A percentile compares a stretch with the other conserved stretches of the same genome.
Evolutionary conservation across 2,329 filamentous ascomycete species (phyloP).

Genomic region (Fusarium haematococcum): DNA sequence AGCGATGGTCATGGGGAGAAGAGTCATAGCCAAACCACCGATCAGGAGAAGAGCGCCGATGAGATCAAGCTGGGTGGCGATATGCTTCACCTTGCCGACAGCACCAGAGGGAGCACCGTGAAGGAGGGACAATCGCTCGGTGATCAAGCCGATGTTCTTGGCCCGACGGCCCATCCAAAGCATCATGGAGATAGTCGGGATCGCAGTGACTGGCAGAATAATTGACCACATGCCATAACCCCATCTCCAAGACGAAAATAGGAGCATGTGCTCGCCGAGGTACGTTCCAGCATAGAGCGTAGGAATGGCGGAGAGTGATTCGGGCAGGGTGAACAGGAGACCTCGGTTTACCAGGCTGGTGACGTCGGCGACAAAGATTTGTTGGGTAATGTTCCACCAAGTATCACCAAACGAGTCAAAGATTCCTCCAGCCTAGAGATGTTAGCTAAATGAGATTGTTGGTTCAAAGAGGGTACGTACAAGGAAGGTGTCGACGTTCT

Average conservation of each 20-base stretch:
- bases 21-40: constrained; percentile 28
- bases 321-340: constrained; percentile 29
- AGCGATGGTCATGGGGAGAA: constrained; percentile 30
- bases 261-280: constrained; percentile 28
- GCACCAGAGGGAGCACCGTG: constrained; percentile 1
- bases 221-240: constrained; percentile 35
- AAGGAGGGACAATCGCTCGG: constrained; percentile 9
- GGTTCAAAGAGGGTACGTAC: background rate
- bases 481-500: constrained; percentile 31
- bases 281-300: constrained; percentile 36
- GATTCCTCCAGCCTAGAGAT: constrained; percentile 25
- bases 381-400: constrained; percentile 35
- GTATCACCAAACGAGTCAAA: constrained; percentile 31
- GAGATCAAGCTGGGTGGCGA: constrained; percentile 15
- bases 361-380: constrained; percentile 34
- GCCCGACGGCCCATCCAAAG: constrained; percentile 30
- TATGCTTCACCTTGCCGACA: background rate
- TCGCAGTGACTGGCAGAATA: constrained; percentile 9
- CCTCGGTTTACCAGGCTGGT: constrained; percentile 34
- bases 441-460: background rate
- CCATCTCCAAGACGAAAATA: constrained; percentile 27
- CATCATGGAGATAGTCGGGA: constrained; percentile 31
- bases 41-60: constrained; percentile 28
- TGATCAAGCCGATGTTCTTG: constrained; percentile 5
- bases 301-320: constrained; percentile 30